Percentiles rank a stretch among this genome's conserved stretches.
Conservation (phyloP, 192 early-diverging fungal genomes). For the Coemansia reversa region DNA sequence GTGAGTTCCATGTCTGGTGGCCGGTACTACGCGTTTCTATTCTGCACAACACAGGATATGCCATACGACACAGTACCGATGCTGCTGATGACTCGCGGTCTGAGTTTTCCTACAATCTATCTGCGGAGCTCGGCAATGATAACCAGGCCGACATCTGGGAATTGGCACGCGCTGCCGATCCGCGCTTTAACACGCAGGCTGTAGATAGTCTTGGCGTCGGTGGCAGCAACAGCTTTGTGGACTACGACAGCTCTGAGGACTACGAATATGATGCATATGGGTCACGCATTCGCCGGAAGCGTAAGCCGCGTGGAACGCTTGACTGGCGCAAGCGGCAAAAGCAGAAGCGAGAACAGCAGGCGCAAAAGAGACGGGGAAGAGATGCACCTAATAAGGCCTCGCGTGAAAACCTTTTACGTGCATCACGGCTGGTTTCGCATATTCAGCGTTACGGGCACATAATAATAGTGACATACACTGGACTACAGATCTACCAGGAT, state of each 20-base stretch:
- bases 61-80: slow-evolving; percentile 42
- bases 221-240: background rate
- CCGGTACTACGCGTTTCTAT: slow-evolving; percentile 86
- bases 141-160: slow-evolving; percentile 15
- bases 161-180: slow-evolving; percentile 5
- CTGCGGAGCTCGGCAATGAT: background rate
- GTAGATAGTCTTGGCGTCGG: background rate
- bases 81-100: background rate
- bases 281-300: slow-evolving; percentile 46
- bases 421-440: slow-evolving; percentile 29
- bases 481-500: slow-evolving; percentile 70
- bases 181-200: slow-evolving; percentile 9
- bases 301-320: slow-evolving; percentile 40
- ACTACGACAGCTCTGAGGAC: slow-evolving; percentile 45
- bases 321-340: slow-evolving; percentile 39
- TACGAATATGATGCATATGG: slow-evolving; percentile 52
- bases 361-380: slow-evolving; percentile 2
- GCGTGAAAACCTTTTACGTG: slow-evolving; percentile 25
- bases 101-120: slow-evolving; percentile 9
- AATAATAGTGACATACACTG: slow-evolving; percentile 84
- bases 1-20: slow-evolving; percentile 82
- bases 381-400: slow-evolving; percentile 10
- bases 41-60: slow-evolving; percentile 83
- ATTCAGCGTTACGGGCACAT: slow-evolving; percentile 66
- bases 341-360: slow-evolving; percentile 16